Evolutionary conservation across 495 filamentous ascomycete genomes (phyloP), one percentile per base, ranked within the genome.

Genomic region (Podospora comata): DNA sequence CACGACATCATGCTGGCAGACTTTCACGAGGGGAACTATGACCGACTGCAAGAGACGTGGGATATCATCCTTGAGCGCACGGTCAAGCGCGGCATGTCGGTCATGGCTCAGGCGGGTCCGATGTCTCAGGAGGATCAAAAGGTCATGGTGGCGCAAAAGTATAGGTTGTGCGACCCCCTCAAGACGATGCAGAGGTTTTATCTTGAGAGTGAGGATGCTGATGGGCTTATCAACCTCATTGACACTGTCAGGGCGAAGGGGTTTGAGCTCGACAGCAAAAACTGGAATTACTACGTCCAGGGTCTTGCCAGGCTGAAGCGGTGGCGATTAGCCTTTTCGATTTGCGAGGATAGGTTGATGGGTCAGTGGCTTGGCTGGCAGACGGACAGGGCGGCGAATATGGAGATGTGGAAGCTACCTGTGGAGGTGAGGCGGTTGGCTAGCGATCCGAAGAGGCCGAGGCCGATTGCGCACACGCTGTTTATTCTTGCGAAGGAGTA

Each of bases 281-380:
- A 84, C 70, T 90, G 87, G 88, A 90, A 90, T 74, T 76, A 77
- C 61, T 85, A 87, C 69, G 78, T 91, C 65, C 80, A 84, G 67
- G 65, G 72, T 28, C 82, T 89, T 5, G 82, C 81, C 44, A 72
- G 78, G 30, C 67, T 80, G 65, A 75, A 80, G 53, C 68, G 74
- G 28, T 78, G 76, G 67, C 73, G 75, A 27, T 67, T 77, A 27
- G 91, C 92, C 54, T 95, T 95, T 74, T 64, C 73, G 34, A 70
- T 87, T 23, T 93, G 90, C 78, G 93, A 97, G 78, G 69, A 79
- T 15, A 83, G 87, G 39, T 87, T 97, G 66, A 93, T 94, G 86
- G 85, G 85, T 5, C 80, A 85, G 57, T 96, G 91, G 85, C 82
- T 82, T 3, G 91, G 91, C 23, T 97, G 93, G 93, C 69, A 65